Evolutionary conservation across 305 asterid genomes (phyloP), one percentile per base, ranked within the genome.

Genomic region (Solanum hybrid): DNA sequence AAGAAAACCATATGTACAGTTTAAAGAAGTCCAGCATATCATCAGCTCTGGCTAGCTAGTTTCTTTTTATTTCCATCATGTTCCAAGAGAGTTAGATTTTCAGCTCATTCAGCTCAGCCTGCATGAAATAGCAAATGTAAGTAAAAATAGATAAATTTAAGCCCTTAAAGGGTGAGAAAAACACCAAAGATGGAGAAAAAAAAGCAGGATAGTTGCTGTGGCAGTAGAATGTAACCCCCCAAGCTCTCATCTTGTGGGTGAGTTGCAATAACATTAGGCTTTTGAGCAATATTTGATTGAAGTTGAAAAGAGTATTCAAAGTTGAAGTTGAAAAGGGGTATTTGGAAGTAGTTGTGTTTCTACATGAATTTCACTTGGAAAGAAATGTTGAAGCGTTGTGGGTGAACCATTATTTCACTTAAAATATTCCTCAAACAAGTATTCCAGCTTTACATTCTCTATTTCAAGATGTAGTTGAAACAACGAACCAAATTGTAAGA

Each of bases 51-150:
- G 84, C 89, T 64, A 84, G 75, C 87, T 31, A 17, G 42, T 31
- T 84, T 51, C 36, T 81, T 82, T 31, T 89, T 89, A 40, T 66
- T 36, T 89, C 81, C 87, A 77, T 78, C 12, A 79, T 42, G 56
- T 87, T 85, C 76, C 31, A 46, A 60, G 38, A 82, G 73, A 34
- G 27, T 89, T 76, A 91, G 34, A 93, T 91, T 66, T 86, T 91
- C 92, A 94, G 46, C 88, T 5, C 89, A 75, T 90, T 80, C 92
- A 93, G 42, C 91, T 92, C 93, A 75, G 81, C 94, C 95, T 94
- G 92, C 93, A 94, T 10, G 80, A n/a, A 88, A 66, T 76, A 16
- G 84, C 72, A 72, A 80, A 60, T 5, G 73, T 73, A 38, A 22
- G 40, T 85, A 86, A 75, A 56, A 86, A 89, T 7, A 89, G 88